Conservation (phyloP, 345 rosid species). For the Xanthoceras sorbifolium region DNA sequence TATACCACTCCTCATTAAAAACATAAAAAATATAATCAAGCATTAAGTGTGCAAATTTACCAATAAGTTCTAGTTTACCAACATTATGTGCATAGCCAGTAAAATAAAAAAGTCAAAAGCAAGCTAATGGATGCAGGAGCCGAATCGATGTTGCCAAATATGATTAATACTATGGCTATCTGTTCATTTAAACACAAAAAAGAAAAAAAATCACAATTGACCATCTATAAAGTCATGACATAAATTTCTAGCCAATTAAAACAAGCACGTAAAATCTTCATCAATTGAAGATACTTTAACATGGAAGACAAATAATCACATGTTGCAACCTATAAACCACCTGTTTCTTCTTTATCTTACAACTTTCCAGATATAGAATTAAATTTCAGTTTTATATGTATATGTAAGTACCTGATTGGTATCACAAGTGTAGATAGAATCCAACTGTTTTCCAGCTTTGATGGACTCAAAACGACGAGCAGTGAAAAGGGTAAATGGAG, state of each 20-base stretch:
- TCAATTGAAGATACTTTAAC: background rate
- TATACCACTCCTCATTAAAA: too few species aligned
- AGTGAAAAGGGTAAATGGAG: conserved; percentile 5
- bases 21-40: too few species aligned
- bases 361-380: too few species aligned
- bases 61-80: background rate
- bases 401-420: conserved; percentile 21
- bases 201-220: background rate
- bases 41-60: too few species aligned
- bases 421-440: background rate
- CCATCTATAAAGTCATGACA: background rate
- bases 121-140: background rate
- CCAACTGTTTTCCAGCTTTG: conserved; percentile 27
- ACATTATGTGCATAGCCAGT: background rate
- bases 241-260: background rate
- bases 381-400: too few species aligned
- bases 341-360: background rate
- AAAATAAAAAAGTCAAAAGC: too few species aligned
- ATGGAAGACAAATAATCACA: background rate
- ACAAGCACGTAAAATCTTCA: background rate
- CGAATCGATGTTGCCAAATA: background rate
- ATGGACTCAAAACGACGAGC: conserved; percentile 34
- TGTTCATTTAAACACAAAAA: background rate
- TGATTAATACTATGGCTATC: background rate
- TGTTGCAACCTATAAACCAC: background rate